phyloP scores from a whole-genome alignment of 2,329 filamentous ascomycete genomes.

The Balansia obtecta region DNA sequence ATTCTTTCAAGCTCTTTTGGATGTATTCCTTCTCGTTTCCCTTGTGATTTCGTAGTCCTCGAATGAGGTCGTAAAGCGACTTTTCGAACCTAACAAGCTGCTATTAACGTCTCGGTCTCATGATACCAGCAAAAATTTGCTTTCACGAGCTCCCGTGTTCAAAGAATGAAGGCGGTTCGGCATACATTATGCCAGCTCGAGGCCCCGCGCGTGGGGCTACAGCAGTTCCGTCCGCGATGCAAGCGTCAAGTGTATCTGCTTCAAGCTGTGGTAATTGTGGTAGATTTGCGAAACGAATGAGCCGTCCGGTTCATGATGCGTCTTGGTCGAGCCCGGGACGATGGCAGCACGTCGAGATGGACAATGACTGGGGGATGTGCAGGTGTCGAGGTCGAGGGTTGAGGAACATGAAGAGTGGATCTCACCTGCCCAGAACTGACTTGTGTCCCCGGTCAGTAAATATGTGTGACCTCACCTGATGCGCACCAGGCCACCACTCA shows the following conservation, averaged over 20 bases:
- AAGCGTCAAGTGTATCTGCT: conserved; percentile 3
- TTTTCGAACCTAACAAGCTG: conserved; percentile 76
- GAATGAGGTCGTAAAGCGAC: conserved; percentile 96
- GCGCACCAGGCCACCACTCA: not conserved
- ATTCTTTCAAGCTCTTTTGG: conserved; percentile 87
- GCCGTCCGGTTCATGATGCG: conserved; percentile 13
- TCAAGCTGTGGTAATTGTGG: conserved; percentile 10
- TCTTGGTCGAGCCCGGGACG: not conserved
- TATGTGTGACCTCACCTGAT: too few species aligned
- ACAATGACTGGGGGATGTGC: not conserved
- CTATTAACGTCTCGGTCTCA: not conserved
- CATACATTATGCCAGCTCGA: conserved; percentile 2
- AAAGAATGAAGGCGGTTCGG: not conserved
- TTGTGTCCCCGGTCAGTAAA: not conserved
- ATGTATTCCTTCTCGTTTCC: conserved; percentile 93
- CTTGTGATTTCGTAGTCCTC: conserved; percentile 89
- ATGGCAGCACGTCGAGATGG: not conserved
- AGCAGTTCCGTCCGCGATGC: conserved; percentile 1
- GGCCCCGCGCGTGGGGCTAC: conserved; percentile 17
- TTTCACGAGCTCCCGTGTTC: not conserved
- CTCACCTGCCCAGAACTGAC: not conserved
- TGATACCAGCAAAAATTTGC: not conserved
- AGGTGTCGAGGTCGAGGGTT: not conserved
- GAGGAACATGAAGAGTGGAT: not conserved
- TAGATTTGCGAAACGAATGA: conserved; percentile 9